Evolutionary conservation across 352 stramenopile genomes (phyloP).

Genomic region (Phytophthora multivora): DNA sequence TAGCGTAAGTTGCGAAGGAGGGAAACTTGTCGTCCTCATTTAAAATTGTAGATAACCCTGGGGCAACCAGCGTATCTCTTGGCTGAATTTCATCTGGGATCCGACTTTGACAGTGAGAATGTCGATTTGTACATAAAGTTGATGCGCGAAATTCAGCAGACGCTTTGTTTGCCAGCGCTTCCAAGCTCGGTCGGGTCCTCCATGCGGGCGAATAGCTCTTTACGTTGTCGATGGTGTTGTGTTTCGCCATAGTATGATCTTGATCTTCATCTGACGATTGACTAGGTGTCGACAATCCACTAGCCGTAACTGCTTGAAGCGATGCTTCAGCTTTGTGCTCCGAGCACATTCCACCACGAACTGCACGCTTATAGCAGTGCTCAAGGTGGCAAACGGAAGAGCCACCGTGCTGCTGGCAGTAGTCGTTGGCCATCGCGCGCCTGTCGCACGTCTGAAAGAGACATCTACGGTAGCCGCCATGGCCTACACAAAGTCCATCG

Average conservation of each 20-base stretch:
- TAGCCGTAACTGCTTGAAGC: slow-evolving; percentile 1
- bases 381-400: slow-evolving; percentile 30
- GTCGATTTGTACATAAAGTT: background rate
- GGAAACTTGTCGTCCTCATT: slow-evolving; percentile 5
- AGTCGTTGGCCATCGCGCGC: slow-evolving; percentile 50
- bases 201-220: background rate
- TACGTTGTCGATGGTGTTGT: too few species aligned
- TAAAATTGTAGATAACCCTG: slow-evolving; percentile 11
- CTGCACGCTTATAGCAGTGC: slow-evolving; percentile 29
- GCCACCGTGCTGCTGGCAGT: slow-evolving; percentile 50
- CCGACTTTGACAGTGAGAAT: background rate
- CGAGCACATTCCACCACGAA: slow-evolving; percentile 34
- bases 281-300: slow-evolving; percentile 6
- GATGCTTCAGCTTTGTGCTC: slow-evolving; percentile 29
- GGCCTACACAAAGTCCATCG: slow-evolving; percentile 57
- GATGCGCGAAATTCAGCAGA: background rate
- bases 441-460: slow-evolving; percentile 38
- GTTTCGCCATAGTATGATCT: background rate
- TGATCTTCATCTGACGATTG: slow-evolving; percentile 11
- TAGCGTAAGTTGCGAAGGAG: slow-evolving; percentile 1
- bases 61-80: background rate
- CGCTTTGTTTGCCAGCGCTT: background rate
- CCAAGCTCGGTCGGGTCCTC: background rate
- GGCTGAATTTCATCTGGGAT: background rate
- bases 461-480: slow-evolving; percentile 59